These are phyloP conservation scores for Talaromyces sp. DNA, from an alignment of 2,329 filamentous ascomycete species.

Conservation along the genomic window DNA sequence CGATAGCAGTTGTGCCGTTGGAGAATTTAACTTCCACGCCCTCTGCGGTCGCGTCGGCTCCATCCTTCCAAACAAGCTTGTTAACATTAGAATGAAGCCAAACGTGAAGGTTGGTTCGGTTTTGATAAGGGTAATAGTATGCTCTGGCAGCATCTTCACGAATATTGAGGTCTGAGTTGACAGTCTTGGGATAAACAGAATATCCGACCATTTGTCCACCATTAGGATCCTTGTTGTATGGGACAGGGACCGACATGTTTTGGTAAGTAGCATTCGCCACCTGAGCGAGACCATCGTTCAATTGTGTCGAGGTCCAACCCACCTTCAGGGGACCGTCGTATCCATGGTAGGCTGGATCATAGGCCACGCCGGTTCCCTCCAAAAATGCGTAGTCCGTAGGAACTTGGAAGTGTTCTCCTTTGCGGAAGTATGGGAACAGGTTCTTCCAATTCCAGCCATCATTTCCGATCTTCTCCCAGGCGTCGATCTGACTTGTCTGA, in stretches of 20 bases:
- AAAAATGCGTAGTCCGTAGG: slow-evolving; percentile 22
- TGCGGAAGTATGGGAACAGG: slow-evolving; percentile 31
- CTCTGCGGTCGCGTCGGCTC: slow-evolving; percentile 18
- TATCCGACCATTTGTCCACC: slow-evolving; percentile 50
- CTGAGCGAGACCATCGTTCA: slow-evolving; percentile 24
- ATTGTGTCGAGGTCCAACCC: slow-evolving; percentile 24
- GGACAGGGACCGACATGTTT: slow-evolving; percentile 37
- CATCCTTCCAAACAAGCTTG: slow-evolving; percentile 40
- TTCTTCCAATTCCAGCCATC: slow-evolving; percentile 35
- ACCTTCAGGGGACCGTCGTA: slow-evolving; percentile 31
- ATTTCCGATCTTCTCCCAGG: slow-evolving; percentile 37
- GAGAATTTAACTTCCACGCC: slow-evolving; percentile 33
- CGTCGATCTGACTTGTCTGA: slow-evolving; percentile 39
- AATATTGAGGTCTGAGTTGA: slow-evolving; percentile 41
- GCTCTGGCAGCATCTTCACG: slow-evolving; percentile 52
- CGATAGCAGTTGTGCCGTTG: slow-evolving; percentile 25
- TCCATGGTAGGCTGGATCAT: slow-evolving; percentile 29
- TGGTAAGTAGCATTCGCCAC: slow-evolving; percentile 21
- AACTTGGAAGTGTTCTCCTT: slow-evolving; percentile 25
- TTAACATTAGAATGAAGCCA: slow-evolving; percentile 47
- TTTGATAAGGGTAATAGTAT: slow-evolving; percentile 49
- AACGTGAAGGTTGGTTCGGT: slow-evolving; percentile 47
- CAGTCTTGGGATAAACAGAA: slow-evolving; percentile 45
- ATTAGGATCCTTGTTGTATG: slow-evolving; percentile 47
- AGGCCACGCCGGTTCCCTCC: slow-evolving; percentile 26